Percentiles rank a stretch among this genome's conserved stretches.
Evolutionary conservation across 2,329 filamentous ascomycete genomes (phyloP).

Genomic region (Cladophialophora bantiana): DNA sequence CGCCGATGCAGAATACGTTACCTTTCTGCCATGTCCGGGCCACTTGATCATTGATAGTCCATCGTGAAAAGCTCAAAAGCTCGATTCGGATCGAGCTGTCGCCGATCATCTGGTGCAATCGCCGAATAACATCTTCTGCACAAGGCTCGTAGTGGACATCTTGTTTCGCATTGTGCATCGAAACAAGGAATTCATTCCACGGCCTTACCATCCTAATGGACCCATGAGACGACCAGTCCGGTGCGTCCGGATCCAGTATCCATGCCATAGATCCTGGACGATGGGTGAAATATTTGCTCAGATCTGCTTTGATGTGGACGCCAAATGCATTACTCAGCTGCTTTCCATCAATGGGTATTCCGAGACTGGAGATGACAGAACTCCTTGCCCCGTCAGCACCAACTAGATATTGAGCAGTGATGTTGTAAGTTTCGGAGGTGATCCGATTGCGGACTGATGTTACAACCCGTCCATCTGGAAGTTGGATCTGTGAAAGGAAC

Average conservation of each 20-base stretch:
- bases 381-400: conserved; percentile 63
- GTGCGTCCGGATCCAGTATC: conserved; percentile 61
- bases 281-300: conserved; percentile 57
- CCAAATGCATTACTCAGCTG: conserved; percentile 59
- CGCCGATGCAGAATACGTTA: conserved; percentile 46
- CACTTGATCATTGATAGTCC: conserved; percentile 67
- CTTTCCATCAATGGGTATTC: conserved; percentile 54
- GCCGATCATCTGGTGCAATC: conserved; percentile 53
- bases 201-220: conserved; percentile 68
- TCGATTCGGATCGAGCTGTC: conserved; percentile 59
- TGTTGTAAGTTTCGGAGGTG: conserved; percentile 49
- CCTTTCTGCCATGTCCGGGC: conserved; percentile 61
- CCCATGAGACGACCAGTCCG: conserved; percentile 58
- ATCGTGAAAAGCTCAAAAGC: conserved; percentile 62
- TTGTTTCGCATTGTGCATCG: conserved; percentile 53
- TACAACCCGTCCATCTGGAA: conserved; percentile 42
- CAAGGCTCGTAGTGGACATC: conserved; percentile 37
- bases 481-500: conserved; percentile 38
- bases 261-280: conserved; percentile 67
- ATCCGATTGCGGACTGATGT: conserved; percentile 47
- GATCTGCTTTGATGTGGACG: conserved; percentile 58
- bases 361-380: conserved; percentile 54
- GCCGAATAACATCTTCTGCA: conserved; percentile 47
- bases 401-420: conserved; percentile 64
- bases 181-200: conserved; percentile 68